These are phyloP conservation scores for Lunasporangiospora selenospora DNA, from an alignment of 192 early-diverging fungal genomes.

Conservation along the genomic window DNA sequence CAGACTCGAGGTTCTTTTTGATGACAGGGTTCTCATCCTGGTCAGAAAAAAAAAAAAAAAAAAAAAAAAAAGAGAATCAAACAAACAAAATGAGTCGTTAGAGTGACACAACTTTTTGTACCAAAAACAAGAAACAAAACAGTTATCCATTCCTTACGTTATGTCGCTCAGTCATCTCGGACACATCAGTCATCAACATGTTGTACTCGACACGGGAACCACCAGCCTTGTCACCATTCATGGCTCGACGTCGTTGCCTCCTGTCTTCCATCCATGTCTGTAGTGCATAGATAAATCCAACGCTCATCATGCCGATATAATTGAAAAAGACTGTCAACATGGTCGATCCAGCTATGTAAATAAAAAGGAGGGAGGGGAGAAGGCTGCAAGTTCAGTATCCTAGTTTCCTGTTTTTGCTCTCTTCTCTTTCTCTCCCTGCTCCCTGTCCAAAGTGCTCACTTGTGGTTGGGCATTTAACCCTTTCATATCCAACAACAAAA, in stretches of 20 bases:
- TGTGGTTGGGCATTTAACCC: no score
- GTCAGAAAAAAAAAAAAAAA: background rate
- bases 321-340: constrained; percentile 46
- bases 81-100: background rate
- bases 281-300: constrained; percentile 26
- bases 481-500: no score
- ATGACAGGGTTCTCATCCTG: constrained; percentile 1
- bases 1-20: constrained; percentile 7
- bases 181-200: constrained; percentile 21
- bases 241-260: constrained; percentile 14
- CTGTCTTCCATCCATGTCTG: constrained; percentile 34
- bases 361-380: no score
- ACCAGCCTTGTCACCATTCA: background rate
- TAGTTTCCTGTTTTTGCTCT: no score
- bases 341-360: constrained; percentile 23
- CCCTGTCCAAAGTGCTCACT: no score
- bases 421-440: no score
- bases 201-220: constrained; percentile 22
- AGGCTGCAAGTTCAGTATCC: no score
- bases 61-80: background rate
- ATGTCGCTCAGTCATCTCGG: constrained; percentile 28
- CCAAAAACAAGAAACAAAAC: background rate
- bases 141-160: background rate
- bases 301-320: constrained; percentile 40
- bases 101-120: background rate